Percentiles rank a stretch among this genome's conserved stretches.
These are phyloP conservation scores for Reticulascus tulasneorum DNA, from an alignment of 2,329 filamentous ascomycete species.

Conservation along the genomic window DNA sequence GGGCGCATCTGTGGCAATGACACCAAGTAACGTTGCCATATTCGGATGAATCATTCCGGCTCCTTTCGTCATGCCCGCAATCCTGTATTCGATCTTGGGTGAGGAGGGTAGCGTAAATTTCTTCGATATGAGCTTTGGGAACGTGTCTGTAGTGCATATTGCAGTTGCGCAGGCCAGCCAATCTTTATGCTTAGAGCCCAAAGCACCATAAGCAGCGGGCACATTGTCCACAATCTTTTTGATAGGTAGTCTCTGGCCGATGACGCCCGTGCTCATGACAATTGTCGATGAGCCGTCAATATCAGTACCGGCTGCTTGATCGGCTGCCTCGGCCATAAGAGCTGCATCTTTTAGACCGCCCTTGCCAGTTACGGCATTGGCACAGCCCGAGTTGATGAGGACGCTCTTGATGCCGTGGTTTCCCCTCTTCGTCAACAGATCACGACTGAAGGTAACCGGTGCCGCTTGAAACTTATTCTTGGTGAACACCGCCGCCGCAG, in stretches of 20 bases:
- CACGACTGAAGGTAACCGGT: constrained; percentile 79
- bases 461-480: constrained; percentile 98
- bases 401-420: constrained; percentile 74
- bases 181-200: constrained; percentile 74
- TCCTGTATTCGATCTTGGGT: constrained; percentile 68
- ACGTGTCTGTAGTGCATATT: constrained; percentile 98
- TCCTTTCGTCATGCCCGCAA: constrained; percentile 95
- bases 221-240: constrained; percentile 83
- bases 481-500: constrained; percentile 90
- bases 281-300: constrained; percentile 57
- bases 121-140: constrained; percentile 88
- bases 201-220: constrained; percentile 66
- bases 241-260: constrained; percentile 90
- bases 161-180: constrained; percentile 85
- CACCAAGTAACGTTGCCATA: constrained; percentile 92
- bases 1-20: constrained; percentile 88
- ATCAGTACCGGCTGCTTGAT: constrained; percentile 51
- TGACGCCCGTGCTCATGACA: constrained; percentile 98
- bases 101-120: constrained; percentile 82
- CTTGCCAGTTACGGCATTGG: constrained; percentile 93
- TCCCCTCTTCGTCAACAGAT: constrained; percentile 62
- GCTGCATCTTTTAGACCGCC: constrained; percentile 85
- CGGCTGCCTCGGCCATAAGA: constrained; percentile 76
- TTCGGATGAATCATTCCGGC: constrained; percentile 99
- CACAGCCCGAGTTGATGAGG: constrained; percentile 92